A percentile compares a stretch with the other conserved stretches of the same genome.
Conservation (phyloP, 2,329 filamentous ascomycete species). For the Xylariaceae sp. region DNA sequence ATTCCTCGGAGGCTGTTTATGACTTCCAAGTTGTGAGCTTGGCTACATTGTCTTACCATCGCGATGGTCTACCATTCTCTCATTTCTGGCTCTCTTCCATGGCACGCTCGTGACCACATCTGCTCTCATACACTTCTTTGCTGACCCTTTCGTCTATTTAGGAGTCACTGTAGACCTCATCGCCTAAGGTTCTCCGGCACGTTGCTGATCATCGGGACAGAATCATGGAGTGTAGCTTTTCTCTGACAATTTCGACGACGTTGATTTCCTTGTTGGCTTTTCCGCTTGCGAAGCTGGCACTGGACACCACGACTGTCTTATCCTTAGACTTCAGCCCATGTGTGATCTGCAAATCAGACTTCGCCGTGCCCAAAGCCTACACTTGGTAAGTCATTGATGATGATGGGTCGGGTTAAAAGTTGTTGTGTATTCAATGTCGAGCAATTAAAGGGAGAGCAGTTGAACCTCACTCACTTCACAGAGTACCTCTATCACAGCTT, state of each 20-base stretch:
- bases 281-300: conserved; percentile 20
- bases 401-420: not conserved
- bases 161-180: not conserved
- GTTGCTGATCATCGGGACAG: not conserved
- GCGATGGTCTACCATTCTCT: conserved; percentile 34
- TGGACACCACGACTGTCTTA: conserved; percentile 49
- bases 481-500: conserved; percentile 57
- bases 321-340: conserved; percentile 59
- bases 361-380: conserved; percentile 55
- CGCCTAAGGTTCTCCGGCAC: not conserved
- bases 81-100: conserved; percentile 12
- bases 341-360: conserved; percentile 57
- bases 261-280: conserved; percentile 20
- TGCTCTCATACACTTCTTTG: not conserved
- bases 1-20: conserved; percentile 37
- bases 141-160: not conserved
- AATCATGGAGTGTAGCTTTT: conserved; percentile 19
- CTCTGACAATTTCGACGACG: conserved; percentile 22
- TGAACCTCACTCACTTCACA: conserved; percentile 40
- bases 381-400: not conserved
- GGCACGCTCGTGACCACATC: not conserved
- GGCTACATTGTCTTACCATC: conserved; percentile 31
- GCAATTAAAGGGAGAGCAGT: not conserved
- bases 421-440: not conserved
- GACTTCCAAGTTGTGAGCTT: conserved; percentile 32